Evolutionary conservation across 805 yeast species (phyloP).

Genomic region (Pichia phayaonensis): DNA sequence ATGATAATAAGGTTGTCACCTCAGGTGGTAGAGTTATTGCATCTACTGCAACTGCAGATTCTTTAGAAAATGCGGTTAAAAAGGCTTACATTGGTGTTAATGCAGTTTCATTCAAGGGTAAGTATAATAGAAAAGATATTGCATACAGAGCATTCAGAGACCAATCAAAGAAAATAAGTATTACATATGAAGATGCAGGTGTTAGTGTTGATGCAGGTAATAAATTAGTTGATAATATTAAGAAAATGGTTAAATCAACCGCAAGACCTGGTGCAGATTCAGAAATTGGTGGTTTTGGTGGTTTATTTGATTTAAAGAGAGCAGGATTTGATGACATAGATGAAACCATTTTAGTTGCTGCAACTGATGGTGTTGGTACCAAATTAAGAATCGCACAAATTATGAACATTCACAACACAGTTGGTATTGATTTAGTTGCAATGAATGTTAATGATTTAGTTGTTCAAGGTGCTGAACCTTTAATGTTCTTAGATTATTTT

Average conservation of each 20-base stretch:
- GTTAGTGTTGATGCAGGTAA: slow-evolving; percentile 97
- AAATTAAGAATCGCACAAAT: slow-evolving; percentile 91
- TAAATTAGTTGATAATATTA: slow-evolving; percentile 80
- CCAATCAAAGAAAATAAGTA: slow-evolving; percentile 27
- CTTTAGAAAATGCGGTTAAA: slow-evolving; percentile 74
- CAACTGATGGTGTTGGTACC: slow-evolving; percentile 99
- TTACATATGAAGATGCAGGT: slow-evolving; percentile 94
- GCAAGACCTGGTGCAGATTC: slow-evolving; percentile 95
- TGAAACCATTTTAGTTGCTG: slow-evolving; percentile 83
- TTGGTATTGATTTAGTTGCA: slow-evolving; percentile 96
- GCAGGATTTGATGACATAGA: slow-evolving; percentile 76
- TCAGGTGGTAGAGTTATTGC: slow-evolving; percentile 98
- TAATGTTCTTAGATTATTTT: slow-evolving; percentile 90
- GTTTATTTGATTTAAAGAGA: slow-evolving; percentile 80
- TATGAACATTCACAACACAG: slow-evolving; percentile 87
- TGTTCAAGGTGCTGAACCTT: slow-evolving; percentile 98
- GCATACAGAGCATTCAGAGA: slow-evolving; percentile 92
- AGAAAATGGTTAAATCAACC: slow-evolving; percentile 84
- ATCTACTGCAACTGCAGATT: slow-evolving; percentile 73
- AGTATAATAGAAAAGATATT: slow-evolving; percentile 85
- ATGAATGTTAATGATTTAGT: slow-evolving; percentile 98
- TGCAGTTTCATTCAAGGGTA: slow-evolving; percentile 60
- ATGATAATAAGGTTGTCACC: slow-evolving; percentile 57
- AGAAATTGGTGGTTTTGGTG: slow-evolving; percentile 98
- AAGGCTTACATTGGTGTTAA: slow-evolving; percentile 83